These are phyloP conservation scores for Polychytrium aggregatum DNA, from an alignment of 192 early-diverging fungal genomes.

Conservation along the genomic window DNA sequence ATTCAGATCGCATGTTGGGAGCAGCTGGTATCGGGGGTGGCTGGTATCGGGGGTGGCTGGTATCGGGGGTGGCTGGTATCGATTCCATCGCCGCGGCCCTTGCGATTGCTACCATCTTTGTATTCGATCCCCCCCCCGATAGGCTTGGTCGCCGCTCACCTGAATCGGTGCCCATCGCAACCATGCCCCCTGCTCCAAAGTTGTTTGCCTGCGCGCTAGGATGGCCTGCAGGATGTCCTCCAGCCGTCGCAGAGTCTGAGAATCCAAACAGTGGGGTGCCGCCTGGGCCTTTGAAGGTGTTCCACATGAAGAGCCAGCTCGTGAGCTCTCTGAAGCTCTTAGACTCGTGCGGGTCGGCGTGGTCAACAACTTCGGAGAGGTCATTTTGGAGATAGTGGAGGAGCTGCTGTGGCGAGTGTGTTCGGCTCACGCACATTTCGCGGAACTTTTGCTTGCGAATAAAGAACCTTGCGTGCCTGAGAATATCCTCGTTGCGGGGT, in stretches of 20 bases:
- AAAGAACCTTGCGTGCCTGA: constrained; percentile 60
- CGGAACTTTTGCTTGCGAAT: constrained; percentile 71
- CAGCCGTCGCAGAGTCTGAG: no score
- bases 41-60: no score
- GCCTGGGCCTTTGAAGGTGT: no score
- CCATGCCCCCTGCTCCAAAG: constrained; percentile 1
- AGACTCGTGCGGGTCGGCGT: constrained; percentile 28
- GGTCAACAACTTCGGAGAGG: constrained; percentile 62
- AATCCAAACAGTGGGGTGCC: no score
- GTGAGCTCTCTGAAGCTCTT: constrained; percentile 35
- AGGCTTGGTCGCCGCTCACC: no score
- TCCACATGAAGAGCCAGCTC: constrained; percentile 31
- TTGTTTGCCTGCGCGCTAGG: no score
- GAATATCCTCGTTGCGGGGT: constrained; percentile 53
- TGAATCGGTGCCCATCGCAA: background rate
- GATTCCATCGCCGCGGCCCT: no score
- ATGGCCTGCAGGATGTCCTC: no score
- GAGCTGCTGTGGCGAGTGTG: constrained; percentile 27
- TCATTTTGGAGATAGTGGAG: constrained; percentile 68
- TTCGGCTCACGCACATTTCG: constrained; percentile 61
- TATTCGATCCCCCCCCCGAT: no score
- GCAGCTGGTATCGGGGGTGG: no score
- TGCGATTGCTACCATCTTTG: background rate
- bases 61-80: no score
- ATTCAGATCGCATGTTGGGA: no score